phyloP scores from a whole-genome alignment of 495 filamentous ascomycete genomes.

The Aspergillus steynii region DNA sequence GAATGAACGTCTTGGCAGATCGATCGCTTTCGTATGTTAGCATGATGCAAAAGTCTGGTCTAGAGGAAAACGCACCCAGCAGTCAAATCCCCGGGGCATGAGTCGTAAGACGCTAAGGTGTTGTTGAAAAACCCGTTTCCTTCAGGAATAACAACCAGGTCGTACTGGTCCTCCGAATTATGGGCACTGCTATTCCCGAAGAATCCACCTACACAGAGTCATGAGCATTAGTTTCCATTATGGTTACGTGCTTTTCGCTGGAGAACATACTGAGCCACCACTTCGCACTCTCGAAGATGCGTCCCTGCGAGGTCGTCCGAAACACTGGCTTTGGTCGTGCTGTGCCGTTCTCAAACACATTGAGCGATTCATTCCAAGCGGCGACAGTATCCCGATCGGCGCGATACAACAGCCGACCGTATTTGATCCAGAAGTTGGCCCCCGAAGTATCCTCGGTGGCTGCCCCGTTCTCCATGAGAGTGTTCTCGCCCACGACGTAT shows the following conservation, averaged over 20 bases:
- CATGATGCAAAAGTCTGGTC: constrained; percentile 23
- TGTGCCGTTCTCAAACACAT: constrained; percentile 47
- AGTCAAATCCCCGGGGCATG: constrained; percentile 22
- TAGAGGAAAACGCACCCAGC: constrained; percentile 17
- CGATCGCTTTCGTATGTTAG: constrained; percentile 36
- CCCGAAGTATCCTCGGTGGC: constrained; percentile 51
- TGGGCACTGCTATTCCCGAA: constrained; percentile 38
- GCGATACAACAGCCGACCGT: constrained; percentile 52
- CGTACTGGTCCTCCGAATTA: constrained; percentile 38
- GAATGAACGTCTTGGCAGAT: constrained; percentile 34
- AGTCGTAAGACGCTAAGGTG: constrained; percentile 46
- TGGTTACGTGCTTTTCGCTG: background rate
- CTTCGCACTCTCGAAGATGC: constrained; percentile 49
- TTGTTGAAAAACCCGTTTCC: constrained; percentile 47
- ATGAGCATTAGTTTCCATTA: constrained; percentile 8
- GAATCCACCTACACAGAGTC: constrained; percentile 29
- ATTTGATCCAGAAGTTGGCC: constrained; percentile 52
- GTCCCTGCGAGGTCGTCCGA: constrained; percentile 50
- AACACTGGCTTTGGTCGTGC: constrained; percentile 45
- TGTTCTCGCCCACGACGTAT: constrained; percentile 44
- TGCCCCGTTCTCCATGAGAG: constrained; percentile 49
- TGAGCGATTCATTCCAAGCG: constrained; percentile 43
- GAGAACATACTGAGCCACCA: constrained; percentile 40
- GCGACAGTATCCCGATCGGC: constrained; percentile 38
- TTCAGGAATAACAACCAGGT: constrained; percentile 50